Base-by-base conservation (phyloP, 2,329 filamentous ascomycete species). In the Phialophora expanda region DNA sequence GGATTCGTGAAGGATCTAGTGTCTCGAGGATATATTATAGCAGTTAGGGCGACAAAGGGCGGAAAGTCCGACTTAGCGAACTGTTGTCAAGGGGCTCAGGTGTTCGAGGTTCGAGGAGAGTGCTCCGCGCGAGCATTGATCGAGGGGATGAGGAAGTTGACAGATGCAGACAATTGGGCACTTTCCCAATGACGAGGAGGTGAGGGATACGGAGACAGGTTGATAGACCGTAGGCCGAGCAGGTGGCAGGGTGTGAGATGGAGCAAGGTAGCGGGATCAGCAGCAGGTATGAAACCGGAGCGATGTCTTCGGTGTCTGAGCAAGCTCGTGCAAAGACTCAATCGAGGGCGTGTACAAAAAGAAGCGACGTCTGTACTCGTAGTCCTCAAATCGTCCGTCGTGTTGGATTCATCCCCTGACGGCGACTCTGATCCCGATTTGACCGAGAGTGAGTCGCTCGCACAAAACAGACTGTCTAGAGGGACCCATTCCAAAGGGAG, bases 351-450 rank as follows among this genome's bases (percentile, higher is more conserved):
- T 55, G 53, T 30, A 34, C 24, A 32, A 55, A 55, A 55, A 30
- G 53, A 55, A 55, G 53, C 53, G 53, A 55, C 53, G 53, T 32
- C 53, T n/a, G n/a, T n/a, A n/a, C n/a, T n/a, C 30, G 24, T 12
- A 34, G 28, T 30, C 53, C 24, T 59, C 56, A 20, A 61, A 38
- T 41, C 58, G 46, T 26, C 46, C 32, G 48, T n/a, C 34, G 32
- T 61, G 58, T 54, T 53, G 58, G 22, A 54, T 61, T 61, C 58
- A 61, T 61, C 58, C 58, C 58, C 58, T 61, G 58, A 61, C 48
- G 46, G 58, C 46, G 30, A 53, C 46, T 20, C 9, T 28, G 58
- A n/a, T 17, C 58, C 58, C 58, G 58, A 61, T 61, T 30, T 54
- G 58, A 26, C 48, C 46, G 58, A 54, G 58, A 28, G 17, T 12